Evolutionary conservation across 345 rosid genomes (phyloP).

Genomic region (Nephelium lappaceum): DNA sequence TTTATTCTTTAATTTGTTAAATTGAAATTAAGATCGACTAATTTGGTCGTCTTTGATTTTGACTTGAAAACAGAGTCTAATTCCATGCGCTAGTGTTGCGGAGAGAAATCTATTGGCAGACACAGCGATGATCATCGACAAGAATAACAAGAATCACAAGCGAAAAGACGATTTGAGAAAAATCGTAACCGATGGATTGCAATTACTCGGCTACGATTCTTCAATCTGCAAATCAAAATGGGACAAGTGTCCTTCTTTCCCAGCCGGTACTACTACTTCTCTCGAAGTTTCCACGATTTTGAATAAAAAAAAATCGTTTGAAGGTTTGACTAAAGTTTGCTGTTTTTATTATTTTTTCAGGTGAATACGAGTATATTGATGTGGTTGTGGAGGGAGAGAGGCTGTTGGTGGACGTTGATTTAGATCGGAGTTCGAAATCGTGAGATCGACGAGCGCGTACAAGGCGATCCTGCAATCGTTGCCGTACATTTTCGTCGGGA

Average conservation of each 20-base stretch:
- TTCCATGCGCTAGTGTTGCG: slow-evolving; percentile 61
- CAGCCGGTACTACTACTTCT: slow-evolving; percentile 59
- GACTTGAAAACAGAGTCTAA: slow-evolving; percentile 54
- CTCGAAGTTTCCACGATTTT: background rate
- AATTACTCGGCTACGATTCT: slow-evolving; percentile 65
- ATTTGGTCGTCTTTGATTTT: background rate
- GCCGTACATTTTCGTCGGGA: slow-evolving; percentile 88
- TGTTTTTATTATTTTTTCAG: slow-evolving; percentile 35
- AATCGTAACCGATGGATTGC: slow-evolving; percentile 61
- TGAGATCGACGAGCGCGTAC: slow-evolving; percentile 74
- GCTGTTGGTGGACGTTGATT: slow-evolving; percentile 77
- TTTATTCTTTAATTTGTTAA: background rate
- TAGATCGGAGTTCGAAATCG: slow-evolving; percentile 95
- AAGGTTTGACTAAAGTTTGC: background rate
- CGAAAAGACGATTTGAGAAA: slow-evolving; percentile 73
- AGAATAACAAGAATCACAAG: slow-evolving; percentile 68
- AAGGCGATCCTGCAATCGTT: slow-evolving; percentile 71
- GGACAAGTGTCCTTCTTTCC: slow-evolving; percentile 73
- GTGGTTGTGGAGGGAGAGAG: slow-evolving; percentile 71
- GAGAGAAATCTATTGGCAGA: slow-evolving; percentile 88
- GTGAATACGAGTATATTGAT: slow-evolving; percentile 90
- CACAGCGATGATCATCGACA: slow-evolving; percentile 77
- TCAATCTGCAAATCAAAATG: slow-evolving; percentile 94
- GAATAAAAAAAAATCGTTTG: background rate
- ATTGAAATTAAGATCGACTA: background rate